phyloP scores from a whole-genome alignment of 768 basidiomycete species.

The Boletellus emodensis region DNA sequence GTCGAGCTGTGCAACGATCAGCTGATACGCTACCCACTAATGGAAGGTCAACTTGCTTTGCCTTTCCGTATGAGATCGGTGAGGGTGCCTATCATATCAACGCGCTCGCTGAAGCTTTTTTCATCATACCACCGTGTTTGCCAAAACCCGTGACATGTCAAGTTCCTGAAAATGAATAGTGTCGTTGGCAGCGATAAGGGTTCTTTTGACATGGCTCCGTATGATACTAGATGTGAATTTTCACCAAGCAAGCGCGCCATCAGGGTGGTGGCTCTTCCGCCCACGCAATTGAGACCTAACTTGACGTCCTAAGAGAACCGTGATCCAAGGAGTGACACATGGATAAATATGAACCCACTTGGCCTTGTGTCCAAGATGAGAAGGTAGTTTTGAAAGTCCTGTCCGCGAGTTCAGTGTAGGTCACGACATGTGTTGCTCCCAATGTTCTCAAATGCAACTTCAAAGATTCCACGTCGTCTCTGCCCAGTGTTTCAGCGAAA shows the following conservation, averaged over 20 bases:
- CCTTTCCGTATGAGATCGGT: slow-evolving; percentile 50
- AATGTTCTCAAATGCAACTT: slow-evolving; percentile 49
- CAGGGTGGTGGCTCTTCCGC: slow-evolving; percentile 62
- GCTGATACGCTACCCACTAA: not conserved
- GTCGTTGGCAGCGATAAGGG: slow-evolving; percentile 75
- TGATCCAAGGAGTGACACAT: slow-evolving; percentile 6
- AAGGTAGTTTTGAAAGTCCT: slow-evolving; percentile 50
- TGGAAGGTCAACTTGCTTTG: slow-evolving; percentile 38
- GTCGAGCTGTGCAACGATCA: slow-evolving; percentile 45
- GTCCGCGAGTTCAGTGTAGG: slow-evolving; percentile 70
- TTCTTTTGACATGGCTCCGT: slow-evolving; percentile 87
- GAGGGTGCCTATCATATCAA: slow-evolving; percentile 48
- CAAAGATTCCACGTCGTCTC: slow-evolving; percentile 50
- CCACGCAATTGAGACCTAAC: slow-evolving; percentile 54
- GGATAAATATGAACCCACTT: slow-evolving; percentile 35
- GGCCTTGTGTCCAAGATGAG: slow-evolving; percentile 61
- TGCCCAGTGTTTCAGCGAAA: slow-evolving; percentile 21
- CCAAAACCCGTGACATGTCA: slow-evolving; percentile 77
- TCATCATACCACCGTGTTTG: slow-evolving; percentile 65
- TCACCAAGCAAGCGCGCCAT: slow-evolving; percentile 68
- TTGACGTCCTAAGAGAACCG: slow-evolving; percentile 33
- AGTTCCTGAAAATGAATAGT: slow-evolving; percentile 80
- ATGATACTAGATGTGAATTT: slow-evolving; percentile 75
- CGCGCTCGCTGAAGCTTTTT: slow-evolving; percentile 46
- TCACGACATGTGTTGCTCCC: slow-evolving; percentile 74